Base-by-base conservation (phyloP, 2,329 filamentous ascomycete genomes). In the Ceratocystis eucalypticola region DNA sequence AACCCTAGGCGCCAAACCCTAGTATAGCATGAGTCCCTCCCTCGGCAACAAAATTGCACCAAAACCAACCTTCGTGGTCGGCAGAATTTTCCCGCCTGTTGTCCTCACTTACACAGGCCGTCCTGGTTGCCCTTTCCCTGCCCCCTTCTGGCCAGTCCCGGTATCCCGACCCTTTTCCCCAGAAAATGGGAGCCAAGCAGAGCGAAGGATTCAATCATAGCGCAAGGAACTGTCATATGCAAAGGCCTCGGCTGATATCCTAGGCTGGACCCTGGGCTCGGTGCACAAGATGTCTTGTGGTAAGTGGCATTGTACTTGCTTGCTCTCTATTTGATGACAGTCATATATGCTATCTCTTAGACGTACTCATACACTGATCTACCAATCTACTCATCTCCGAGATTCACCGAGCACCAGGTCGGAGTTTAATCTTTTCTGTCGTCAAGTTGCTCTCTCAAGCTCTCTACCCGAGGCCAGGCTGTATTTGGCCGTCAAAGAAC, bases 131-230 rank as follows among this genome's bases (percentile, higher is more conserved):
- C 33, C 12, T 22, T 28, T 62, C 37, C 41, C 22, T 62, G 12
- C 3, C 61, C 45, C 45, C 41, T 28, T 59, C 55, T 59, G 55
- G 55, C 55, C 55, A 65, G 64, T 65, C 20, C 64, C 64, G 64
- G 64, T 65, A 59, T 61, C 53, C 64, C 64, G 64, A 65, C 55
- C 64, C 64, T 65, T 65, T 65, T 65, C 64, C 55, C 64, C 64
- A 65, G 64, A 55, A 65, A 65, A 61, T 65, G 30, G 37, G 53
- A 46, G 33, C 62, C 25, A 48, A 30, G 45, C n/a, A 46, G 28
- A 25, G 41, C 22, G 22, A 62, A 62, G 41, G 33, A 62, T 46
- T 28, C 37, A 28, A 46, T 46, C 41, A 62, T 59, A 33, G 55
- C 55, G 55, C 55, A 59, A n/a, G 55, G 28, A 59, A n/a, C 20